Conservation (phyloP, 805 yeast species). For the Pichia phayaonensis region DNA sequence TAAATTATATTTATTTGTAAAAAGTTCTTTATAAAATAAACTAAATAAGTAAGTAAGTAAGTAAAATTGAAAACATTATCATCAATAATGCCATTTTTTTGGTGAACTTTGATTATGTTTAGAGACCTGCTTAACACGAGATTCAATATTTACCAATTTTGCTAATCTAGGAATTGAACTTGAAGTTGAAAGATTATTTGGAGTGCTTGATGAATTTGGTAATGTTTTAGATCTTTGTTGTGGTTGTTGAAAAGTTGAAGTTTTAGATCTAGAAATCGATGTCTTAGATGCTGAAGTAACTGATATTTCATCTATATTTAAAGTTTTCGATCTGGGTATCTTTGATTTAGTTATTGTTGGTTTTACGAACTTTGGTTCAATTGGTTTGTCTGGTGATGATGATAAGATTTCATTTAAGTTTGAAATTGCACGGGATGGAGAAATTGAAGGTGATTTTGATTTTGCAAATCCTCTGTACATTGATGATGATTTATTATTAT, state of each 20-base stretch:
- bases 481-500: not conserved
- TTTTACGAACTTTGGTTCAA: not conserved
- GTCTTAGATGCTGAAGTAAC: not conserved
- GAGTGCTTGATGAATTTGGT: not conserved
- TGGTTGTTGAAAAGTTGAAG: not conserved
- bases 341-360: not conserved
- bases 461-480: not conserved
- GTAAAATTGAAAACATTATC: not conserved
- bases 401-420: constrained; percentile 12
- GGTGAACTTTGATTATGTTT: not conserved
- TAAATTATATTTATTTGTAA: too few species aligned
- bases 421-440: constrained; percentile 16
- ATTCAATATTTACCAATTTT: constrained; percentile 7
- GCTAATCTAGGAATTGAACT: constrained; percentile 13
- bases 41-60: not conserved
- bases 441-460: constrained; percentile 7
- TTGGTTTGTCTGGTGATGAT: not conserved
- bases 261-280: constrained; percentile 1
- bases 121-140: constrained; percentile 3
- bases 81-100: constrained; percentile 6
- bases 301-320: not conserved
- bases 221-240: not conserved
- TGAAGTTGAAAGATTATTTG: not conserved
- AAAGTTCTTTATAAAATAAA: not conserved
- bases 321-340: not conserved